These are phyloP conservation scores for Amanita molliuscula DNA, from an alignment of 768 basidiomycete genomes.

Conservation along the genomic window DNA sequence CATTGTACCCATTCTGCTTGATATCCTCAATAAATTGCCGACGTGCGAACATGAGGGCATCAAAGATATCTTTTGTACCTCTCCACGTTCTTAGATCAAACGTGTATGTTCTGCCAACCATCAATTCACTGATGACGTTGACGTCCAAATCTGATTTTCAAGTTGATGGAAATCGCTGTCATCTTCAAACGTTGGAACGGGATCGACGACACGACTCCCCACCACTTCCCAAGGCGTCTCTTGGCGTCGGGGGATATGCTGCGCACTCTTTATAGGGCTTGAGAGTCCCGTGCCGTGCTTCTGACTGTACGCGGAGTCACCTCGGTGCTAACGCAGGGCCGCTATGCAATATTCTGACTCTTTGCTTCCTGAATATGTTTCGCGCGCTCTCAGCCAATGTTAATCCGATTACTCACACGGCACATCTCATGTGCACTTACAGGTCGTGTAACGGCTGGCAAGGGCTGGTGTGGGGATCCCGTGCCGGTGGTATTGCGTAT, in stretches of 20 bases:
- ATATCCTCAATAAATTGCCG: slow-evolving; percentile 52
- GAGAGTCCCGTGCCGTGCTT: background rate
- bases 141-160: background rate
- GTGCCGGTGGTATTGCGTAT: too few relatives aligned
- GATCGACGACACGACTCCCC: slow-evolving; percentile 50
- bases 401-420: too few relatives aligned
- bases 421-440: too few relatives aligned
- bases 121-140: slow-evolving; percentile 45
- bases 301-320: background rate
- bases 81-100: slow-evolving; percentile 44
- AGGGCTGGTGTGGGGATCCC: too few relatives aligned
- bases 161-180: slow-evolving; percentile 34
- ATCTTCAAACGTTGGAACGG: slow-evolving; percentile 54
- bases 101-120: slow-evolving; percentile 49
- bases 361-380: too few relatives aligned
- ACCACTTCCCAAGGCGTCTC: slow-evolving; percentile 74
- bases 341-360: too few relatives aligned
- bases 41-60: slow-evolving; percentile 51
- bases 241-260: slow-evolving; percentile 26
- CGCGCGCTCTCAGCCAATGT: too few relatives aligned
- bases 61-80: slow-evolving; percentile 34
- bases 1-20: slow-evolving; percentile 46
- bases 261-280: background rate
- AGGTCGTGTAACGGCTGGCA: too few relatives aligned
- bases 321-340: too few relatives aligned